These are phyloP conservation scores for Solanum sejunctum DNA, from an alignment of 257 asterid genomes.

Conservation along the genomic window DNA sequence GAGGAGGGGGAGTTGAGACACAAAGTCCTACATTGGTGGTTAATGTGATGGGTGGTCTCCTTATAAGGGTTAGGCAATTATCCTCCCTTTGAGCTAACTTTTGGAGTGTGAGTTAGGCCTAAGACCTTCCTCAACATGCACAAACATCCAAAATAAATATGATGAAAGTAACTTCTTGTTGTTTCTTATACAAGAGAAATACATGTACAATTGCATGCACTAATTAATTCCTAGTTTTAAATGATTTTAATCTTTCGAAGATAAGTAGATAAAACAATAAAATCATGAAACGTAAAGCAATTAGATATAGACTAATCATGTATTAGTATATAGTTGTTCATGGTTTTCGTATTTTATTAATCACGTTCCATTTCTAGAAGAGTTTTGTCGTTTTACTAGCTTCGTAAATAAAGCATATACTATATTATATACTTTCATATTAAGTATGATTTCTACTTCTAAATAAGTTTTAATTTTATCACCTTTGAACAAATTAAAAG, in stretches of 20 bases:
- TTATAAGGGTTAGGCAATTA: too few relatives aligned
- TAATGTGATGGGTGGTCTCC: too few relatives aligned
- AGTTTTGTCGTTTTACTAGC: not conserved
- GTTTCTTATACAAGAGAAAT: too few relatives aligned
- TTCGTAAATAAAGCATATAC: not conserved
- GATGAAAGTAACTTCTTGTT: too few relatives aligned
- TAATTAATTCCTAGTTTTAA: not conserved
- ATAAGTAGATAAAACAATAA: not conserved
- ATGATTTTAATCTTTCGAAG: not conserved
- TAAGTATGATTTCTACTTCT: not conserved
- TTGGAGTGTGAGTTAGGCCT: too few relatives aligned
- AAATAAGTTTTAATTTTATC: not conserved
- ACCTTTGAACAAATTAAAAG: not conserved
- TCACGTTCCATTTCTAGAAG: not conserved
- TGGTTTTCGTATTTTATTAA: not conserved
- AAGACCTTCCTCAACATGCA: too few relatives aligned
- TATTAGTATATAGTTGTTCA: too few relatives aligned
- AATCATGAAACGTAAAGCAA: not conserved
- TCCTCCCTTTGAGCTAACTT: too few relatives aligned
- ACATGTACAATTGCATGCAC: not conserved
- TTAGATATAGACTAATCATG: not conserved
- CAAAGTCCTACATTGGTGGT: too few relatives aligned
- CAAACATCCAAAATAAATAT: too few relatives aligned
- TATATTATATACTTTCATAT: not conserved
- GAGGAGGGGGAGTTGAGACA: too few relatives aligned